A percentile compares a stretch with the other conserved stretches of the same genome.
Conservation (phyloP, 2,329 filamentous ascomycete genomes). For the Ceratocystis albifundus region DNA sequence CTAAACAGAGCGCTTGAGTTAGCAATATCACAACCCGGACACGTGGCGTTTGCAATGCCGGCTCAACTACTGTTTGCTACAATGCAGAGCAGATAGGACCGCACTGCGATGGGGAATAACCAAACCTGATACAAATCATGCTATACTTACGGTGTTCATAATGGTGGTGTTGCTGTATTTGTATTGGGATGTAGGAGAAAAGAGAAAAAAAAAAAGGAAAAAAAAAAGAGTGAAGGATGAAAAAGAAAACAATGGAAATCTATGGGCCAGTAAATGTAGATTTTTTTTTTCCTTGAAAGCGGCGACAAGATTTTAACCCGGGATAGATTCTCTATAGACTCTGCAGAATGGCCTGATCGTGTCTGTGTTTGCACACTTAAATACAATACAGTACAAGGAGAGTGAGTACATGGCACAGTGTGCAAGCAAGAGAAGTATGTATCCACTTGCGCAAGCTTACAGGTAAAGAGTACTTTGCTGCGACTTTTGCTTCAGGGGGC, state of each 20-base stretch:
- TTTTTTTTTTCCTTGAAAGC: not conserved
- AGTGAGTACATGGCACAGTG: not conserved
- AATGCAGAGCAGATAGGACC: not conserved
- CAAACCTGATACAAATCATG: not conserved
- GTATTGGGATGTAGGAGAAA: not conserved
- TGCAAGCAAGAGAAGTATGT: not conserved
- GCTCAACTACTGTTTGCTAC: not conserved
- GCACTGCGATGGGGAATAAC: no score
- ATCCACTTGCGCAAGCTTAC: not conserved
- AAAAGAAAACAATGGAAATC: not conserved
- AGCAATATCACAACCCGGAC: conserved; percentile 18
- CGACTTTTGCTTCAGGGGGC: not conserved
- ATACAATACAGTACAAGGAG: not conserved
- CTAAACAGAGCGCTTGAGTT: conserved; percentile 30
- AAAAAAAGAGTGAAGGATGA: not conserved
- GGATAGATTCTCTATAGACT: not conserved
- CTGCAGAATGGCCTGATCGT: conserved; percentile 1
- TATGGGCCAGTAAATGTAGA: no score
- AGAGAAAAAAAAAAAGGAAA: not conserved
- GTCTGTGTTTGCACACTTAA: not conserved
- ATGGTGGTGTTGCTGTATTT: conserved; percentile 24
- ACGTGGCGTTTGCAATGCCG: not conserved
- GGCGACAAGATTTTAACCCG: conserved; percentile 6
- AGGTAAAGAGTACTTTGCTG: not conserved
- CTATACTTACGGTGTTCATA: conserved; percentile 45